Percentiles rank a stretch among this genome's conserved stretches.
phyloP scores from a whole-genome alignment of 2,329 filamentous ascomycete genomes.

The Exophiala xenobiotica region DNA sequence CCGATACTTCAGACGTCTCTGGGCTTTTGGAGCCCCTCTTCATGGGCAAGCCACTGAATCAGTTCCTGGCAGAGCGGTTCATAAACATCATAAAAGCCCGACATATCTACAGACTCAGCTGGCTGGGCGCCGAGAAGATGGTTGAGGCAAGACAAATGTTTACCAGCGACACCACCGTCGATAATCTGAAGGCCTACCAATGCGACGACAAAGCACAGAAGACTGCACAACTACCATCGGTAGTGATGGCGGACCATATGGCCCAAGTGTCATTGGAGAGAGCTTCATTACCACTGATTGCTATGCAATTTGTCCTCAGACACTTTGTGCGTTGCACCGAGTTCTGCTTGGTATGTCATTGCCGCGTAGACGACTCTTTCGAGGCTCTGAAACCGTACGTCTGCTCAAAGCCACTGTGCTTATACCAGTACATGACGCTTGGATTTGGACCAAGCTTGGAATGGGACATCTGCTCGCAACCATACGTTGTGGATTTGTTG shows the following conservation, averaged over 20 bases:
- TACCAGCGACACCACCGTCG: background rate
- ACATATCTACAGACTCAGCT: conserved; percentile 53
- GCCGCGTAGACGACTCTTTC: conserved; percentile 62
- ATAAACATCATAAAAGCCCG: conserved; percentile 62
- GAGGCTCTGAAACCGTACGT: conserved; percentile 62
- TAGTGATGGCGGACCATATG: conserved; percentile 56
- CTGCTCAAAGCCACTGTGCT: conserved; percentile 70
- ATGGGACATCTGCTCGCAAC: conserved; percentile 75
- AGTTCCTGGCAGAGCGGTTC: conserved; percentile 66
- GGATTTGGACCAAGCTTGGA: conserved; percentile 84
- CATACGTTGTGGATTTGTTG: conserved; percentile 79
- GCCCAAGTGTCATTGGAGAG: conserved; percentile 31
- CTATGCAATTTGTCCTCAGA: conserved; percentile 73
- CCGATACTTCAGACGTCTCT: too few species aligned
- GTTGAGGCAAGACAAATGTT: conserved; percentile 49
- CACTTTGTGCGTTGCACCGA: conserved; percentile 79
- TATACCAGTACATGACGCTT: conserved; percentile 86
- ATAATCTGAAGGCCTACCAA: conserved; percentile 14
- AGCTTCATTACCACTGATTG: conserved; percentile 56
- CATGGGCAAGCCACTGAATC: conserved; percentile 69
- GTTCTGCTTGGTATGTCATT: conserved; percentile 84
- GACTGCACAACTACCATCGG: conserved; percentile 38
- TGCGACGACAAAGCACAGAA: conserved; percentile 9
- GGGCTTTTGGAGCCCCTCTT: conserved; percentile 59
- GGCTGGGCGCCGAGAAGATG: conserved; percentile 66